phyloP scores from a whole-genome alignment of 192 early-diverging fungal species.

The Entomortierella chlamydospora region DNA sequence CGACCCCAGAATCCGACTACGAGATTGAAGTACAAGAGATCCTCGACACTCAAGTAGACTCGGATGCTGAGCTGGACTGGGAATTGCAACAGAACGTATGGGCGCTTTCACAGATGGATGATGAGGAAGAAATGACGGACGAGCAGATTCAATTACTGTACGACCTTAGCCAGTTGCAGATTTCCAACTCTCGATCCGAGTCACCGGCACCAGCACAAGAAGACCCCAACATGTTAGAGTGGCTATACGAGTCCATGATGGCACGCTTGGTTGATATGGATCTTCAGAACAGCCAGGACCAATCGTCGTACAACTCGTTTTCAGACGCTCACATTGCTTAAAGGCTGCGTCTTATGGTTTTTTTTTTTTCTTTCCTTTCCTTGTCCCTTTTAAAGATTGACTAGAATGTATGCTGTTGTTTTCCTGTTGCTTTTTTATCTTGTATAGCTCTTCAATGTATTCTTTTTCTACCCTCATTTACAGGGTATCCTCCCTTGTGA shows the following conservation, averaged over 20 bases:
- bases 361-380: conserved; percentile 6
- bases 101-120: conserved; percentile 24
- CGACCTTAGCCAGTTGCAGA: conserved; percentile 14
- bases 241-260: conserved; percentile 53
- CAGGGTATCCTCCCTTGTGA: conserved; percentile 5
- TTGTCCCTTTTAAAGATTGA: conserved; percentile 2
- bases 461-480: background rate
- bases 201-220: conserved; percentile 9
- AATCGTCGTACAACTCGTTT: background rate
- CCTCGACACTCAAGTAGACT: background rate
- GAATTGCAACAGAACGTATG: conserved; percentile 42
- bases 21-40: background rate
- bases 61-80: conserved; percentile 27
- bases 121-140: conserved; percentile 35
- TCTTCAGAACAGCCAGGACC: conserved; percentile 28
- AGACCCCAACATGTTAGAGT: conserved; percentile 52
- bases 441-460: background rate
- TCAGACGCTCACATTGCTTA: conserved; percentile 20
- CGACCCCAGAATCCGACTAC: background rate
- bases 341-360: background rate
- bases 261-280: conserved; percentile 49
- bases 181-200: background rate
- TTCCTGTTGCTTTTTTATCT: background rate
- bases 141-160: conserved; percentile 44
- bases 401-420: conserved; percentile 3